Evolutionary conservation across 805 yeast species (phyloP), one percentile per base, ranked within the genome.

Genomic region (Ogataea henricii): DNA sequence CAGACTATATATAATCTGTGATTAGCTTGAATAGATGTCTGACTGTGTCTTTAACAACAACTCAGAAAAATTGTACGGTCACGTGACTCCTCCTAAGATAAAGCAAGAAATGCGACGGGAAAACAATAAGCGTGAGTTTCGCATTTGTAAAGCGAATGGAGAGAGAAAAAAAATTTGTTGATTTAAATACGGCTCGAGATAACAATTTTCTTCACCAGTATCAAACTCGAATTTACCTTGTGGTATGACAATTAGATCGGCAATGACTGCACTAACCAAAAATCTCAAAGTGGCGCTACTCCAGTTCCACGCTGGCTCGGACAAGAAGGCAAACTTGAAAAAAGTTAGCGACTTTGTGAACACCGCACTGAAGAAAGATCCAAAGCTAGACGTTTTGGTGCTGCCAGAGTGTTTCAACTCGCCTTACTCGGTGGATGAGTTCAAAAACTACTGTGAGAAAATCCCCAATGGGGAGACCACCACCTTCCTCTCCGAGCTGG

Each of bases 351-450:
- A 73, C 9, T 82, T 77, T 56, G 80, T 89, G 39, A 72, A 74
- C 18, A 79, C 77, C 47, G 97, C 98, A 0, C 51, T 84, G 35
- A 40, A 47, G 10, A 64, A 72, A 46, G 82, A 85, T 20, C 74
- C 81, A 14, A 62, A 67, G 20, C 79, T 83, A 6, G 87, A 91
- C 58, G 72, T 92, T 35, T 79, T 94, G 9, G 89, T 94, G 54
- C 72, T 94, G 26, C 99, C 99, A 7, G 98, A 94, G 70, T 90
- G 97, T 70, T 92, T 91, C 79, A 94, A 92, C 66, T 88, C 97
- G 1, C 98, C 98, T 2, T 94, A 94, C 63, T 81, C 96, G 0
- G 96, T 89, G 23, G 79, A 80, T 49, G 85, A 91, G 52, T 94
- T 94, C 68, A 80, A 87, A 5, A 83, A 88, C 49, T 92, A 94